These are phyloP conservation scores for Panellus pusillus DNA, from an alignment of 768 basidiomycete genomes.

Conservation along the genomic window DNA sequence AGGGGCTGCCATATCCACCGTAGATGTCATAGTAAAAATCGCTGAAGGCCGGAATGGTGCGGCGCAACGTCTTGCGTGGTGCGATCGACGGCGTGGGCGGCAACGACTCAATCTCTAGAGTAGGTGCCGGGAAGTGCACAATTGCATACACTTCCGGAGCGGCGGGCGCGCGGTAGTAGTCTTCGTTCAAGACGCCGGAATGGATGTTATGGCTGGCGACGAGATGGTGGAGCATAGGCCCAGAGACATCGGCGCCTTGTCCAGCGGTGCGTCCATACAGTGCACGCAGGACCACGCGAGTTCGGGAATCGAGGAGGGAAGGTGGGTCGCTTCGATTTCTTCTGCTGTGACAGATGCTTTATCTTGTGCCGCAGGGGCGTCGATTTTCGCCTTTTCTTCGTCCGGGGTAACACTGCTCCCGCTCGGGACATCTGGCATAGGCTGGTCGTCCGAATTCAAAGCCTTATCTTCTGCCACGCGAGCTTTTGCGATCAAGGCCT, in stretches of 20 bases:
- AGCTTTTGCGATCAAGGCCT: background rate
- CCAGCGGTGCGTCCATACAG: constrained; percentile 41
- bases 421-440: background rate
- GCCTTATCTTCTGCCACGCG: background rate
- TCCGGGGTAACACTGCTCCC: background rate
- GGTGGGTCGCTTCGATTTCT: background rate
- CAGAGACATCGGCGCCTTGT: constrained; percentile 30
- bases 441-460: background rate
- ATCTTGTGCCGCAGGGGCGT: background rate
- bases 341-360: background rate
- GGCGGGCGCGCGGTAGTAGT: constrained; percentile 16
- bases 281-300: constrained; percentile 35
- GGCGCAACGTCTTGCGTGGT: background rate
- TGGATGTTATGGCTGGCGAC: background rate
- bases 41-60: background rate
- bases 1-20: no score
- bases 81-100: background rate
- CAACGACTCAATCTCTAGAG: background rate
- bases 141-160: constrained; percentile 17
- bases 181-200: constrained; percentile 4
- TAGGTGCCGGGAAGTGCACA: constrained; percentile 1
- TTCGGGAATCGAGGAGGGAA: constrained; percentile 6
- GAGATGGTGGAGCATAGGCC: constrained; percentile 34
- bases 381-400: background rate
- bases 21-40: no score